phyloP scores from a whole-genome alignment of 257 asterid species.

The Eucommia ulmoides region DNA sequence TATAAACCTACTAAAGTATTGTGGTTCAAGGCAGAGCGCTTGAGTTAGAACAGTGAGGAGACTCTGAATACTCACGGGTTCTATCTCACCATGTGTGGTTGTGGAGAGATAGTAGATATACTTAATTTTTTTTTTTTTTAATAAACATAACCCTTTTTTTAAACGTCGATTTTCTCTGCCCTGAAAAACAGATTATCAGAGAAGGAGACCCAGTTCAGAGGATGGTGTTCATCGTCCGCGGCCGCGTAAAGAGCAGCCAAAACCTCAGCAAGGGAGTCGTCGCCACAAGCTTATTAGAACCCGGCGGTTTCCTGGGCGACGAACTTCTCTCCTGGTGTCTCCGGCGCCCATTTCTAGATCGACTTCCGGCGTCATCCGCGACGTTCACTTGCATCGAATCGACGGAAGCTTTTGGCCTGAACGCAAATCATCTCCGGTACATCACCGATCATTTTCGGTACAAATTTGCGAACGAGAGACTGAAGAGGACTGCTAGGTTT shows the following conservation, averaged over 20 bases:
- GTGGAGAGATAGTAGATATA: no score
- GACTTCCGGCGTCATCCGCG: constrained; percentile 85
- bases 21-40: no score
- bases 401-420: constrained; percentile 60
- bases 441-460: constrained; percentile 80
- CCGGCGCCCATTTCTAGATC: constrained; percentile 70
- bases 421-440: constrained; percentile 49
- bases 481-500: constrained; percentile 48
- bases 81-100: no score
- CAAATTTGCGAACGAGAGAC: constrained; percentile 73
- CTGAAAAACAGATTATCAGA: constrained; percentile 69
- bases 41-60: no score
- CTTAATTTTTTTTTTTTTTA: no score
- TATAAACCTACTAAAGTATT: no score
- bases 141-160: no score
- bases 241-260: constrained; percentile 60
- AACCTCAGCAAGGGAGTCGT: constrained; percentile 62
- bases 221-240: constrained; percentile 66
- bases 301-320: constrained; percentile 85
- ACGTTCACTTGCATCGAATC: constrained; percentile 67
- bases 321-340: constrained; percentile 93
- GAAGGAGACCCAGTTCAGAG: constrained; percentile 89
- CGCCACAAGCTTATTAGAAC: constrained; percentile 51
- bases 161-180: no score
- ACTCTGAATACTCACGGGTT: no score